Evolutionary conservation across 2,329 filamentous ascomycete genomes (phyloP), one percentile per base, ranked within the genome.

Genomic region (Aspergillus nomiae): DNA sequence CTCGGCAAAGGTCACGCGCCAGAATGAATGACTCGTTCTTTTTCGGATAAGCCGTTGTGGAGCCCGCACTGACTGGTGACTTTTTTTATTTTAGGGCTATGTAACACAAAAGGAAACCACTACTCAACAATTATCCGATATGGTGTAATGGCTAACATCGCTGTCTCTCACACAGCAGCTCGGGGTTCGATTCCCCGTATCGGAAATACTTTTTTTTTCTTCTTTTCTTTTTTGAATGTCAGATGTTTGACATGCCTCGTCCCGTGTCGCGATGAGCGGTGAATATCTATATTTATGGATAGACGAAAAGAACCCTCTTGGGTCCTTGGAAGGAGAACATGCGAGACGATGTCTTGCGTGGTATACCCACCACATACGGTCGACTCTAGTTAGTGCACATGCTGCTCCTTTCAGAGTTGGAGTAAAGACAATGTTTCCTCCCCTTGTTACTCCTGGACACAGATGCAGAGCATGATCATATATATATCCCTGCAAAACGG

Each of bases 121-220:
- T 30, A 0, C 8, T 26, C 51, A 54, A 26, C 51, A 34, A 24
- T 2, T 7, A 54, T 54, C 51, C 51, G 51, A 54, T 54, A 32
- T 54, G 51, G 51, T 54, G 51, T 54, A 54, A 54, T 54, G 51
- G 51, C 24, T 55, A 55, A 55, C 51, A 55, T 55, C 51, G 51
- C 51, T 55, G 51, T 55, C 51, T 55, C 51, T 55, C 51, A 55
- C 51, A 55, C 51, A 55, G 51, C 51, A 55, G 51, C 51, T 55
- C 51, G 51, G 51, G 51, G 51, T 55, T 55, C 51, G 51, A 55
- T 55, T 55, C 51, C 51, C 51, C 51, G 51, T 32, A 55, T 55
- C 51, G 51, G 51, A 55, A 55, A 26, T 26, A 16, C 30, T 41
- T 55, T 55, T 38, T 14, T 38, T 14, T 16, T 8, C 19, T 41